Base-by-base conservation (phyloP, 75 land plant species). In the Picea glauca region DNA sequence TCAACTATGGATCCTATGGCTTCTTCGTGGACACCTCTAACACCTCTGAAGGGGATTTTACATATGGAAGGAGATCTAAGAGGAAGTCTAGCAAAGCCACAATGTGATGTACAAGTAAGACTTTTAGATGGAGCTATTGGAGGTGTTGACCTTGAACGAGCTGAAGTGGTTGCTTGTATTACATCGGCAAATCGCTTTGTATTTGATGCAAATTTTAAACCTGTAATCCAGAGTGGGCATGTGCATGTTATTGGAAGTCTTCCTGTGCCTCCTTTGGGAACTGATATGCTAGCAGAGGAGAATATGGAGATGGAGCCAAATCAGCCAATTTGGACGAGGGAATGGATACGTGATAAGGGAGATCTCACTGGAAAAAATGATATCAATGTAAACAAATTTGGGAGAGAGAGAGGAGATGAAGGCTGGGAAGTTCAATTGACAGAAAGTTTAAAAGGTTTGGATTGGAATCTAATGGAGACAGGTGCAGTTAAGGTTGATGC, bases 1-100 rank as follows among this genome's bases (percentile, higher is more conserved):
- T 93, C 94, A 80, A 67, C 84, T 31, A 60, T 80, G 57, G 88
- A 91, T 57, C 81, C 88, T 65, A 65, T 91, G 61, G 91, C 86
- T 75, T 88, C 93, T 60, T 79, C 89, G 82, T 74, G 91, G 62
- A 85, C 94, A 84, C 78, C 91, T 13, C 61, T 86, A 40, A 77
- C 88, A 46, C 94, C 96, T 65, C 79, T 98, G n/a, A 91, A 81
- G 63, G 98, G 99, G 35, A 91, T 91, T 74, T 79, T 98, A 78
- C 91, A 95, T 76, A 93, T 95, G 98, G 98, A 95, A 85, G 98
- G 98, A 30, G 98, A 95, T 81, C 91, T 98, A 6, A 84, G 94
- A 79, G 99, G 99, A 60, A 92, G 85, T 74, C 79, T 88, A 57
- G 85, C 85, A 58, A 95, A 89, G 81, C 99, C 98, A 63, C 92